Conservation (phyloP, 129 eudicot species). For the Saposhnikovia divaricata region DNA sequence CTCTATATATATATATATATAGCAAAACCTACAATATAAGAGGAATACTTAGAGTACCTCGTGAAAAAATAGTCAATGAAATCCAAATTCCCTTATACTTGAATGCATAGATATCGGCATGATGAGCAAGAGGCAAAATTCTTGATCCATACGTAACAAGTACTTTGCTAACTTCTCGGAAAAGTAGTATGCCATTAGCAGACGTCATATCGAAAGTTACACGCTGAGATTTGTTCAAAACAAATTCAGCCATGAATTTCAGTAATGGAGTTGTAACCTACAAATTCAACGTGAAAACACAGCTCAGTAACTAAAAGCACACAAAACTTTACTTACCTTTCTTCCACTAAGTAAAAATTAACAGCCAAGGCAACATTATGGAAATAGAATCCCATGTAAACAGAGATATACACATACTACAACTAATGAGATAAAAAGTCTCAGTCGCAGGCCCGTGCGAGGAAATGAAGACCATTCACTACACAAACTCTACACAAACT, state of each 20-base stretch:
- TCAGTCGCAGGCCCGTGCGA: neutral
- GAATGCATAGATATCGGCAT: slow-evolving; percentile 18
- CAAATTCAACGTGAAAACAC: neutral
- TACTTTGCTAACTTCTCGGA: slow-evolving; percentile 29
- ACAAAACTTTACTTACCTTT: neutral
- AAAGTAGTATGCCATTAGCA: slow-evolving; percentile 30
- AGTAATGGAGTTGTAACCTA: slow-evolving; percentile 28
- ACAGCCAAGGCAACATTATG: neutral
- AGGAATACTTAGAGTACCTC: slow-evolving; percentile 13
- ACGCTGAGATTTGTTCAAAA: slow-evolving; percentile 23
- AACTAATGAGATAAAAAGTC: neutral
- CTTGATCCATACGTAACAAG: slow-evolving; percentile 31
- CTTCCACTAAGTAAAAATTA: neutral
- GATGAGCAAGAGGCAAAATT: slow-evolving; percentile 17
- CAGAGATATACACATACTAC: neutral
- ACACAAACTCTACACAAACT: neutral
- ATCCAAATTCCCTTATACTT: slow-evolving; percentile 39
- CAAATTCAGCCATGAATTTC: slow-evolving; percentile 32
- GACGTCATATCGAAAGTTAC: slow-evolving; percentile 23
- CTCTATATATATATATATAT: neutral
- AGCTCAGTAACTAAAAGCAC: neutral
- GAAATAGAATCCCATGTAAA: neutral
- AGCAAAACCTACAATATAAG: neutral
- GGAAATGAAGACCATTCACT: neutral
- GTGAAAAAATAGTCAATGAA: slow-evolving; percentile 19